These are phyloP conservation scores for Byssothecium circinans DNA, from an alignment of 2,329 filamentous ascomycete genomes.

Conservation along the genomic window DNA sequence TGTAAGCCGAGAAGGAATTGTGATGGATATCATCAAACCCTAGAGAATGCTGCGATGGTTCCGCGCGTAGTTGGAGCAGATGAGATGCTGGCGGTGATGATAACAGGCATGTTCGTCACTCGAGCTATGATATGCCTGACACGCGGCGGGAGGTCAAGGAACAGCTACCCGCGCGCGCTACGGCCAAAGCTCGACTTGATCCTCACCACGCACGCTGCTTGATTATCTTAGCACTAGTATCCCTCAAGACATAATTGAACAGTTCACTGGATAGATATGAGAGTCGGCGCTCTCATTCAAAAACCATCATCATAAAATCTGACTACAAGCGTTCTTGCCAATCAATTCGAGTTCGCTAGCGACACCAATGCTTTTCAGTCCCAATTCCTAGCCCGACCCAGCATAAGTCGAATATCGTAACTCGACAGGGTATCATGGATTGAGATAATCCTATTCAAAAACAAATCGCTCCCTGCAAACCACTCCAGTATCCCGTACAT, in stretches of 20 bases:
- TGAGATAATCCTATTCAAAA: slow-evolving; percentile 13
- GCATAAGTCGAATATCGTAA: slow-evolving; percentile 22
- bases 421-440: slow-evolving; percentile 34
- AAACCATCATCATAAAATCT: no score
- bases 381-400: slow-evolving; percentile 7
- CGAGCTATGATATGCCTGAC: slow-evolving; percentile 19
- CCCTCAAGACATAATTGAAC: neutral
- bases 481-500: slow-evolving; percentile 11
- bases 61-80: slow-evolving; percentile 12
- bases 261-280: neutral
- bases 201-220: neutral
- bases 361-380: slow-evolving; percentile 6
- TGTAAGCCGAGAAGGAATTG: slow-evolving; percentile 1
- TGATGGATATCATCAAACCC: neutral
- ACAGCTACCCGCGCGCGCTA: slow-evolving; percentile 14
- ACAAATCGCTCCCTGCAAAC: slow-evolving; percentile 5
- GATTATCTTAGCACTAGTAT: slow-evolving; percentile 1
- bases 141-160: slow-evolving; percentile 21
- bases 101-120: slow-evolving; percentile 20
- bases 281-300: no score
- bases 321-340: no score
- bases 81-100: slow-evolving; percentile 25
- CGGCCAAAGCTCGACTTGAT: slow-evolving; percentile 6
- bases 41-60: neutral
- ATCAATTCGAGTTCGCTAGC: no score